Evolutionary conservation across 768 basidiomycete species (phyloP), one percentile per base, ranked within the genome.

Genomic region (Mycena venus): DNA sequence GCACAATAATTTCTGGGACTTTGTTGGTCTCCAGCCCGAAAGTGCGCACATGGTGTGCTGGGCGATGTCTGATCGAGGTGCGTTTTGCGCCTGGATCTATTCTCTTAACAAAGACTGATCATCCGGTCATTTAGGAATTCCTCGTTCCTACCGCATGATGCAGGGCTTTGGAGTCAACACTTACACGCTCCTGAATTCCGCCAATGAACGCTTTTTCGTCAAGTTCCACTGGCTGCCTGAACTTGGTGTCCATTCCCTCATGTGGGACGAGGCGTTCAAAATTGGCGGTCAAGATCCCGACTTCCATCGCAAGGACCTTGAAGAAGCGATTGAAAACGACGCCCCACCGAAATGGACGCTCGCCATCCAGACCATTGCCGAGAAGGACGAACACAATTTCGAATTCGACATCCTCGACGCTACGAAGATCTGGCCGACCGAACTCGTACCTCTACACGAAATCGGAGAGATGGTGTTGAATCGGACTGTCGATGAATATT

Each of bases 251-350:
- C 94, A 96, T 80, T 93, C 91, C 69, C 84, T 97, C 19, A 86
- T 94, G 9, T 97, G 96, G 96, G 96, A 97, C 74, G 96, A 98
- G 78, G 94, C 94, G 0, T 85, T 97, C 73, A 97, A 96, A 81
- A 89, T 97, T 44, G 74, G 76, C 21, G 94, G 95, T 0, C 95
- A 96, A 81, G 96, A 97, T 82, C 96, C 96, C 84, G 96, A 96
- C 82, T 97, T 95, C 83, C 96, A 96, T 75, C 91, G 95, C 34
- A 94, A 96, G 79, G 96, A 97, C 79, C 84, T 97, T 3, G 89
- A 90, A 64, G 96, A 97, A 78, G 96, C 96, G 7, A 96, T 97
- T 73, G 85, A 91, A 40, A 88, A 85, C 36, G 94, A 93, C 4
- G 86, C 87, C 2, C 92, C 86, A 79, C 92, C 96, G 11, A 93